Evolutionary conservation across 345 rosid species (phyloP).

Genomic region (Pistacia vera): DNA sequence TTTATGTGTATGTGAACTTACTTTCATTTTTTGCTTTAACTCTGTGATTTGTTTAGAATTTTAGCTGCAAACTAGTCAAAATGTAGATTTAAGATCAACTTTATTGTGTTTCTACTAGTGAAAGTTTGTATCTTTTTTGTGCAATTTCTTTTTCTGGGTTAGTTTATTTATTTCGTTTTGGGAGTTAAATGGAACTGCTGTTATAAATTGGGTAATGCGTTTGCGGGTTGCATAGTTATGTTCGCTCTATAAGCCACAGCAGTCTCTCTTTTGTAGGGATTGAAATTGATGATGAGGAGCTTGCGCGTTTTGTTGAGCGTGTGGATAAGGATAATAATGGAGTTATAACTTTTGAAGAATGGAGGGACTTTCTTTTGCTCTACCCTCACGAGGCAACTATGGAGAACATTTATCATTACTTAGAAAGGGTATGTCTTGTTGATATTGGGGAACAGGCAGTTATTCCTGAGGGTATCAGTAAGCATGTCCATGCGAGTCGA

Average conservation of each 20-base stretch:
- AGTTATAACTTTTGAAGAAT: constrained; percentile 86
- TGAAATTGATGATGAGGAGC: constrained; percentile 87
- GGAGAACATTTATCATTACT: constrained; percentile 83
- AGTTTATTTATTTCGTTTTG: neutral
- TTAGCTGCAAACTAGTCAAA: neutral
- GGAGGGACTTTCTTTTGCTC: constrained; percentile 91
- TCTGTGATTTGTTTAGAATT: neutral
- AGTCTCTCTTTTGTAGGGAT: constrained; percentile 59
- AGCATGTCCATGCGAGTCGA: constrained; percentile 71
- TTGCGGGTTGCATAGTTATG: constrained; percentile 30
- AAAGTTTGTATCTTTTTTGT: neutral
- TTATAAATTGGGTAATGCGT: neutral
- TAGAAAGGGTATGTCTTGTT: constrained; percentile 85
- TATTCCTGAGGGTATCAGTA: constrained; percentile 82
- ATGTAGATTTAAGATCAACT: constrained; percentile 1
- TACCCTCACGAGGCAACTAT: constrained; percentile 97
- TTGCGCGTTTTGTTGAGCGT: constrained; percentile 86
- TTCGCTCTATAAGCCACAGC: constrained; percentile 59
- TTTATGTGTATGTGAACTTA: constrained; percentile 1
- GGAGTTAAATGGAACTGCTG: neutral
- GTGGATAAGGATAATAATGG: constrained; percentile 93
- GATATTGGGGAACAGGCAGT: constrained; percentile 92
- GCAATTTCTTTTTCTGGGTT: neutral
- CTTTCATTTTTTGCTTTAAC: neutral
- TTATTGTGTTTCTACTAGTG: neutral